phyloP scores from a whole-genome alignment of 2,329 filamentous ascomycete genomes.

The Botrytis pseudocinerea region DNA sequence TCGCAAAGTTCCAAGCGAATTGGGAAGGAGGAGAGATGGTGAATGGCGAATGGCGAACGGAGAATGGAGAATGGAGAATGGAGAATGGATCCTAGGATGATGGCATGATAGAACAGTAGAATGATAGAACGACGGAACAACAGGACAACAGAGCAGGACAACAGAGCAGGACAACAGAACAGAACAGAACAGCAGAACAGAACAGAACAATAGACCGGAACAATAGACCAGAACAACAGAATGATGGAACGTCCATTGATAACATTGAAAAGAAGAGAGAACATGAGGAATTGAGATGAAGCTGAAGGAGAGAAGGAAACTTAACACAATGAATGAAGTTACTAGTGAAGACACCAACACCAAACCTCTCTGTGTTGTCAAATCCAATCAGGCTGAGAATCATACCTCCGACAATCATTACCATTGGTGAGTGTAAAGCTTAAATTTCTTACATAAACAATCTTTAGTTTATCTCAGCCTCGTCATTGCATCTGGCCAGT shows the following conservation, averaged over 20 bases:
- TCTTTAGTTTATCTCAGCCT: slow-evolving; percentile 5
- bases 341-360: not conserved
- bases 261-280: not conserved
- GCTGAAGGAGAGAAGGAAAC: too few relatives aligned
- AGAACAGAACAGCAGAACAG: too few relatives aligned
- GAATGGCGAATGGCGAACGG: too few relatives aligned
- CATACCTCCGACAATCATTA: not conserved
- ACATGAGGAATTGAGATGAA: not conserved
- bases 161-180: not conserved
- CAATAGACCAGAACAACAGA: not conserved
- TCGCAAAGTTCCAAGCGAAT: not conserved
- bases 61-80: too few relatives aligned
- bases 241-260: not conserved
- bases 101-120: not conserved
- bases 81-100: too few relatives aligned
- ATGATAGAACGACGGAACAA: not conserved
- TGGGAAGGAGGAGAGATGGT: not conserved
- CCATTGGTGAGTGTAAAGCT: not conserved
- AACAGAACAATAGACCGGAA: too few relatives aligned
- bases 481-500: not conserved
- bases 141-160: too few relatives aligned
- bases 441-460: not conserved
- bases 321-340: too few relatives aligned
- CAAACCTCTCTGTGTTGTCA: not conserved
- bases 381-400: not conserved